Percentiles rank a stretch among this genome's conserved stretches.
phyloP scores from a whole-genome alignment of 805 yeast genomes.

The Zygosaccharomyces pseudorouxii region DNA sequence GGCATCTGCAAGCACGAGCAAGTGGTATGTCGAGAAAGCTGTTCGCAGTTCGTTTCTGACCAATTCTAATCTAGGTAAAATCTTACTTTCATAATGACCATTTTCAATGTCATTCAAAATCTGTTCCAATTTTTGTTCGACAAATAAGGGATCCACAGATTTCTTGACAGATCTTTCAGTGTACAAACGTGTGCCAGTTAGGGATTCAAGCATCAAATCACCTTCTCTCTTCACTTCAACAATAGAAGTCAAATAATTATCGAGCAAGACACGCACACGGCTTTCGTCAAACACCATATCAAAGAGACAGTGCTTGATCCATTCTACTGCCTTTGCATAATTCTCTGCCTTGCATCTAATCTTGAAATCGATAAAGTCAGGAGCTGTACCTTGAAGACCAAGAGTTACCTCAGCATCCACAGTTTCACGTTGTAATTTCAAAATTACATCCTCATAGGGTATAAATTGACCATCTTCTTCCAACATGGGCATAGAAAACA shows the following conservation, averaged over 20 bases:
- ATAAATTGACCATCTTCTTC: slow-evolving; percentile 54
- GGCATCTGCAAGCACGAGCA: slow-evolving; percentile 69
- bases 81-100: slow-evolving; percentile 43
- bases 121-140: slow-evolving; percentile 53
- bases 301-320: slow-evolving; percentile 67
- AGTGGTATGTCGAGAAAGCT: slow-evolving; percentile 54
- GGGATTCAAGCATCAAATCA: slow-evolving; percentile 56
- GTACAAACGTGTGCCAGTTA: slow-evolving; percentile 50
- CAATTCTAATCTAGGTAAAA: slow-evolving; percentile 37
- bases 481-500: slow-evolving; percentile 69
- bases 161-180: slow-evolving; percentile 58
- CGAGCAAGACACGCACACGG: slow-evolving; percentile 56
- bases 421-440: slow-evolving; percentile 67
- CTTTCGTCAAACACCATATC: slow-evolving; percentile 66
- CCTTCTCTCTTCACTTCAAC: slow-evolving; percentile 40
- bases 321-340: slow-evolving; percentile 64
- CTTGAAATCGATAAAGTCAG: slow-evolving; percentile 60
- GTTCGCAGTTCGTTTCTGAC: slow-evolving; percentile 48
- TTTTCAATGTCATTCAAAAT: slow-evolving; percentile 47
- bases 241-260: slow-evolving; percentile 38
- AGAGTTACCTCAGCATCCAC: slow-evolving; percentile 52
- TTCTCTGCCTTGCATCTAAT: slow-evolving; percentile 58
- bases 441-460: slow-evolving; percentile 73
- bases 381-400: slow-evolving; percentile 56
- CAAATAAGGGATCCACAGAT: slow-evolving; percentile 58